phyloP scores from a whole-genome alignment of 1,139 yeast genomes.

The Nadsonia commutata region DNA sequence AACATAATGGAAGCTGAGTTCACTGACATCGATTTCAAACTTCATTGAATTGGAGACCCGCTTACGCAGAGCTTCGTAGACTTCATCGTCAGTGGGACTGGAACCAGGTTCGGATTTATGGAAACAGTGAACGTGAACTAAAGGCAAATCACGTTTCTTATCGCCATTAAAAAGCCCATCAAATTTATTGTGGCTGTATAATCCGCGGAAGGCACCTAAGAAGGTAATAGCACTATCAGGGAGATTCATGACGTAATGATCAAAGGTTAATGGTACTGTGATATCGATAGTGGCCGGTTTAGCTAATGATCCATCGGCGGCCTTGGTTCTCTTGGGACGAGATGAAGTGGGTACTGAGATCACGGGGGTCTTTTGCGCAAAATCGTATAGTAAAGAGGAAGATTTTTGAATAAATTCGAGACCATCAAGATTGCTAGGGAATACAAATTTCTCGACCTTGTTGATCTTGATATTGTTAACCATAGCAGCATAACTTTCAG shows the following conservation, averaged over 20 bases:
- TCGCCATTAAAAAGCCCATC: conserved; percentile 24
- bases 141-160: conserved; percentile 36
- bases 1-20: conserved; percentile 60
- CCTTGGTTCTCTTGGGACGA: not conserved
- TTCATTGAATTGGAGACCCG: conserved; percentile 44
- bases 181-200: conserved; percentile 31
- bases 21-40: conserved; percentile 29
- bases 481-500: conserved; percentile 64
- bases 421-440: conserved; percentile 65
- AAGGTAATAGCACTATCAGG: conserved; percentile 92
- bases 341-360: not conserved
- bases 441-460: conserved; percentile 46
- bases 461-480: conserved; percentile 49
- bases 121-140: conserved; percentile 81
- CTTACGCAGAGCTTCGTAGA: conserved; percentile 46
- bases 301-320: not conserved
- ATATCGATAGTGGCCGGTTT: not conserved
- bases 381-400: conserved; percentile 30
- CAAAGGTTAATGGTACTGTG: conserved; percentile 20
- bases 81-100: conserved; percentile 51
- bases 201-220: conserved; percentile 58
- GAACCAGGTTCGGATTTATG: conserved; percentile 67
- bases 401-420: conserved; percentile 59
- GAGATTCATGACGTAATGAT: conserved; percentile 85
- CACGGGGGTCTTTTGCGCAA: not conserved